These are phyloP conservation scores for Lenzites betulinus DNA, from an alignment of 768 basidiomycete species.

Conservation along the genomic window DNA sequence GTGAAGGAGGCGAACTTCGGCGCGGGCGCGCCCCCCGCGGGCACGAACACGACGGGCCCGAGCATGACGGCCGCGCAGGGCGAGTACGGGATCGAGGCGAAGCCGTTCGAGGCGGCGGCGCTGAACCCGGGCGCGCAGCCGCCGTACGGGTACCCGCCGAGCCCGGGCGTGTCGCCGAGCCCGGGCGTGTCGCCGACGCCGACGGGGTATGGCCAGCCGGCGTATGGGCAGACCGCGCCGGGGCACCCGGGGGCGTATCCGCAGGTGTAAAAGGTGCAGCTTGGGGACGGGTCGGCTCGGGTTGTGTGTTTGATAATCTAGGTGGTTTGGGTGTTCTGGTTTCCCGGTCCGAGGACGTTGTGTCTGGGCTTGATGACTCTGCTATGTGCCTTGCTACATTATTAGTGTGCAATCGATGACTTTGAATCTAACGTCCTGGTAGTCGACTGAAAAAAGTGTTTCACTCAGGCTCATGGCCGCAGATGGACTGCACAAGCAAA, in stretches of 20 bases:
- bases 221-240: background rate
- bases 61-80: too few relatives aligned
- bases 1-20: slow-evolving; percentile 18
- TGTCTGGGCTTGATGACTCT: slow-evolving; percentile 3
- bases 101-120: slow-evolving; percentile 11
- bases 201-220: background rate
- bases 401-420: background rate
- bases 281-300: background rate
- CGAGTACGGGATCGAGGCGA: slow-evolving; percentile 5
- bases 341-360: background rate
- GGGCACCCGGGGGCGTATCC: background rate
- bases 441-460: too few relatives aligned
- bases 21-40: slow-evolving; percentile 1
- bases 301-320: background rate
- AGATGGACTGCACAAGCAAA: too few relatives aligned
- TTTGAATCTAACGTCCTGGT: too few relatives aligned
- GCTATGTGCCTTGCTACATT: background rate
- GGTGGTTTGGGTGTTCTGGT: background rate
- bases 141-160: slow-evolving; percentile 17
- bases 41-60: too few relatives aligned
- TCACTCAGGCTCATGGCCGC: too few relatives aligned
- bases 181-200: background rate
- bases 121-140: slow-evolving; percentile 11
- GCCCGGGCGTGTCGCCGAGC: background rate
- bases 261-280: background rate